Base-by-base conservation (phyloP, 306 rosid species). In the Notholithocarpus densiflorus region DNA sequence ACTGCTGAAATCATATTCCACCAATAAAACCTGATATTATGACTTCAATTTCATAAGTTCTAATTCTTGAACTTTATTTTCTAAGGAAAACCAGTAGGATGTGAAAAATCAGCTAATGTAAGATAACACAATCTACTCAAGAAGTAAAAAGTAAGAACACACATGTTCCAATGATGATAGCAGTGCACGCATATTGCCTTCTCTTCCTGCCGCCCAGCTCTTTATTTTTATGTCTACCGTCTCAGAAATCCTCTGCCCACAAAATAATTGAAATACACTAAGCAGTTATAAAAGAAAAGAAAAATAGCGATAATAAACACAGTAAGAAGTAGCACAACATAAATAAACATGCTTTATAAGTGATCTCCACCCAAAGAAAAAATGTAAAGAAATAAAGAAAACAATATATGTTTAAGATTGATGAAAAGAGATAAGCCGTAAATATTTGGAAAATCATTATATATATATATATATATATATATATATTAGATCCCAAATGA, bases 171-270 rank as follows among this genome's bases (percentile, higher is more conserved):
- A 74, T 34, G 98, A 75, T 27, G 98, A 95, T 23, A 95, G 83
- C 77, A 95, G 78, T 62, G 99, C 97, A 81, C 98, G 96, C 88
- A 95, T 78, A 74, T 95, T 95, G 84, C 97, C 94, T 86, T 95
- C 96, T 86, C 88, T 95, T 75, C 97, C 98, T 34, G 95, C 88
- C 65, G 96, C 84, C 99, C 99, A 95, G 34, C 89, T 83, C 85
- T 90, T 95, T 75, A 95, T 89, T 82, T 87, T 80, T 77, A 26
- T 73, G 86, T 90, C 94, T 76, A 66, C 73, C 24, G 74, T 72
- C 72, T 89, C 94, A 5, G 99, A 90, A 53, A 95, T 88, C 85
- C 86, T 88, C 99, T 95, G 90, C 81, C 78, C 72, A 80, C 27
- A 80, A 68, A 57, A 82, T 61, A 74, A 80, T 64, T 75, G 75